phyloP scores from a whole-genome alignment of 805 yeast genomes.

The Gaillardinia entomophila region DNA sequence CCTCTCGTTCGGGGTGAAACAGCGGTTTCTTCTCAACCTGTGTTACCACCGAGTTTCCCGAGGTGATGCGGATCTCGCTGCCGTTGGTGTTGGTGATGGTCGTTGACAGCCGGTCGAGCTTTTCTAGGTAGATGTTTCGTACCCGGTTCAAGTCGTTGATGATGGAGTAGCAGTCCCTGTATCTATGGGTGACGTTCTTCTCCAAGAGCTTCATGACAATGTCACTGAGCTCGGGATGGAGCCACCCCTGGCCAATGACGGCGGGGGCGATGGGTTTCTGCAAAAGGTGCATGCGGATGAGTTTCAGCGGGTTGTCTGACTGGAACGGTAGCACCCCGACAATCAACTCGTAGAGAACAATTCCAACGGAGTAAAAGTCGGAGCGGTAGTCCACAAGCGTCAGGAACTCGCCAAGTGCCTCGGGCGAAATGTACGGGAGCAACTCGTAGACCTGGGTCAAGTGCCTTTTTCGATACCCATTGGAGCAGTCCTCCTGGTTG shows the following conservation, averaged over 20 bases:
- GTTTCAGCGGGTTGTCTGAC: conserved; percentile 30
- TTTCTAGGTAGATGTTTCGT: conserved; percentile 13
- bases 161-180: conserved; percentile 25
- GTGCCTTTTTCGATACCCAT: conserved; percentile 38
- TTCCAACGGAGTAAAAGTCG: conserved; percentile 45
- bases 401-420: conserved; percentile 34
- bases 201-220: conserved; percentile 38
- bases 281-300: conserved; percentile 35
- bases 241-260: conserved; percentile 18
- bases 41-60: no score
- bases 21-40: no score
- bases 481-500: conserved; percentile 34
- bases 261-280: conserved; percentile 38
- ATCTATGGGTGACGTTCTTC: conserved; percentile 36
- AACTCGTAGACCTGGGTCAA: conserved; percentile 30
- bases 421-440: conserved; percentile 48
- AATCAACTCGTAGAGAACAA: conserved; percentile 44
- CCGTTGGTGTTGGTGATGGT: no score
- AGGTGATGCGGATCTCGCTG: not conserved
- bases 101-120: not conserved
- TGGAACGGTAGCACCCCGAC: conserved; percentile 42
- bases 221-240: conserved; percentile 26
- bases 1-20: conserved; percentile 1
- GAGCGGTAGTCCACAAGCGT: conserved; percentile 40
- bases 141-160: conserved; percentile 29